These are phyloP conservation scores for Zizania latifolia DNA, from an alignment of 176 grass and related monocot genomes.

Conservation along the genomic window DNA sequence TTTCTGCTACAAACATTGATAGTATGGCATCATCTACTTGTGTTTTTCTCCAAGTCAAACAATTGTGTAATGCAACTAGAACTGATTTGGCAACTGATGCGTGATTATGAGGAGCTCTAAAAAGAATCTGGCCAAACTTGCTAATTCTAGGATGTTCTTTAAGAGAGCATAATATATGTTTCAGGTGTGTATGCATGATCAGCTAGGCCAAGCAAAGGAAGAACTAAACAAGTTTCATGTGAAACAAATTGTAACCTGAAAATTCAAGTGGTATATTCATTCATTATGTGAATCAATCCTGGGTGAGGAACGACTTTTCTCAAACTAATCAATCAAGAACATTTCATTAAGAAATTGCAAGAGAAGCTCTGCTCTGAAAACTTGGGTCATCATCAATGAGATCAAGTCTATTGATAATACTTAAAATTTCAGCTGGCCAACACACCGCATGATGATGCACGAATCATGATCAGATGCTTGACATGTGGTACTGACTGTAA, in stretches of 20 bases:
- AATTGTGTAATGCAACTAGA: slow-evolving; percentile 30
- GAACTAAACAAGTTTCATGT: neutral
- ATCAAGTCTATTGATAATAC: neutral
- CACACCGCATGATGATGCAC: neutral
- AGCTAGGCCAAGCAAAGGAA: neutral
- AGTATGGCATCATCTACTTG: neutral
- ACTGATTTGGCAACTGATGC: neutral
- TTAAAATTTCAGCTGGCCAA: neutral
- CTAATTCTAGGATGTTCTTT: neutral
- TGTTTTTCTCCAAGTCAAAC: slow-evolving; percentile 35
- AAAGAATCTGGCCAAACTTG: neutral
- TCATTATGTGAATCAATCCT: neutral
- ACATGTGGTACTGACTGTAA: slow-evolving; percentile 41
- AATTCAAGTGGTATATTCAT: neutral
- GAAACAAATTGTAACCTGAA: neutral
- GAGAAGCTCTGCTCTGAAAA: neutral
- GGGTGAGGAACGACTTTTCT: neutral
- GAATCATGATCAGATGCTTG: slow-evolving; percentile 27
- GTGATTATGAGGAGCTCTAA: neutral
- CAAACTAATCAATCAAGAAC: neutral
- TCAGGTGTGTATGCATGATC: neutral
- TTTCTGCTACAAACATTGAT: slow-evolving; percentile 38
- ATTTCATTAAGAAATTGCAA: neutral
- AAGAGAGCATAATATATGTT: neutral
- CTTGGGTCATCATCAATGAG: neutral